Evolutionary conservation across 2,329 filamentous ascomycete genomes (phyloP).

Genomic region (Epichloe gansuensis): DNA sequence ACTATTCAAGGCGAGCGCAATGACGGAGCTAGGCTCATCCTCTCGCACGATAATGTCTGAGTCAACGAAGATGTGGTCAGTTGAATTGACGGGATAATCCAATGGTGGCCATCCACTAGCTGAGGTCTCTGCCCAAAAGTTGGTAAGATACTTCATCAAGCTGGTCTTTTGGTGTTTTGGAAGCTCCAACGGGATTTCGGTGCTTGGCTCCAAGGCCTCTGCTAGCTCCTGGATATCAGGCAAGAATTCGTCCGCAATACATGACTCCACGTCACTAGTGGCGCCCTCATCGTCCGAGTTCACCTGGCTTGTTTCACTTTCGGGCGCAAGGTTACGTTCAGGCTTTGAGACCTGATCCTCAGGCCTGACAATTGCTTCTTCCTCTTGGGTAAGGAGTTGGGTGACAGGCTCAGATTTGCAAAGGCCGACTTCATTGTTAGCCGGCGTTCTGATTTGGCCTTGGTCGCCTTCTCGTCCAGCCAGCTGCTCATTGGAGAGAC

Average conservation of each 20-base stretch:
- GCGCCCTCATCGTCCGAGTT: slow-evolving; percentile 58
- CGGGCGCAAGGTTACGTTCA: slow-evolving; percentile 18
- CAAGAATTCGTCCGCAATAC: slow-evolving; percentile 55
- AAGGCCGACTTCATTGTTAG: slow-evolving; percentile 10
- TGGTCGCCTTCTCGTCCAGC: slow-evolving; percentile 10
- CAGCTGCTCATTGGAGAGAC: slow-evolving; percentile 40
- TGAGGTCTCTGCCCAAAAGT: slow-evolving; percentile 96
- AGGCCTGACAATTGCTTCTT: slow-evolving; percentile 11
- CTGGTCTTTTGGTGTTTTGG: slow-evolving; percentile 90
- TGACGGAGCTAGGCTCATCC: slow-evolving; percentile 91
- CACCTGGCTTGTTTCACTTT: slow-evolving; percentile 31
- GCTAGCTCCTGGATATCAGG: slow-evolving; percentile 51
- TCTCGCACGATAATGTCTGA: slow-evolving; percentile 95
- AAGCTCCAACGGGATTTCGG: slow-evolving; percentile 57
- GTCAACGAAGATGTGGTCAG: slow-evolving; percentile 93
- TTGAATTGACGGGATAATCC: slow-evolving; percentile 79
- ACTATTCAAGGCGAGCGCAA: slow-evolving; percentile 83
- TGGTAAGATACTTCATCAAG: slow-evolving; percentile 87
- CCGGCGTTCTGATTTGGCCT: slow-evolving; percentile 9
- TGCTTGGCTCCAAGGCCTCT: slow-evolving; percentile 47
- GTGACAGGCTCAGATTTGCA: slow-evolving; percentile 12
- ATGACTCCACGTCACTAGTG: slow-evolving; percentile 61
- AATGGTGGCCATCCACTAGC: slow-evolving; percentile 87
- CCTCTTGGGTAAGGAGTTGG: slow-evolving; percentile 9
- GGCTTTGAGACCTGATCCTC: slow-evolving; percentile 15